Evolutionary conservation across 2,329 filamentous ascomycete species (phyloP).

Genomic region (Apiospora aurea): DNA sequence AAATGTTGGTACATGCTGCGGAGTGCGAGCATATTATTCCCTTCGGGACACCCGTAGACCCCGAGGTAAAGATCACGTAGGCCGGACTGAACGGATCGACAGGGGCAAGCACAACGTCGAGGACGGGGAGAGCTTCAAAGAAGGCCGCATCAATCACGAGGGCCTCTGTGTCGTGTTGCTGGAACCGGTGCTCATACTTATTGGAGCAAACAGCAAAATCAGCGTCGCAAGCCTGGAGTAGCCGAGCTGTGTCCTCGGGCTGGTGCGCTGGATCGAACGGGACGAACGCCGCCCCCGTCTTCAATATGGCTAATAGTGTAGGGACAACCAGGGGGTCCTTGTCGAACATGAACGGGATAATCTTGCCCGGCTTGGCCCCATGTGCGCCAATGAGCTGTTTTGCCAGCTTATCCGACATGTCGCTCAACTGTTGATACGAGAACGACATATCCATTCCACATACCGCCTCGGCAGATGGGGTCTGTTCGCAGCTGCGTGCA

Average conservation of each 20-base stretch:
- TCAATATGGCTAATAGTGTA: constrained; percentile 23
- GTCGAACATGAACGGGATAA: constrained; percentile 22
- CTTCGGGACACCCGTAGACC: constrained; percentile 29
- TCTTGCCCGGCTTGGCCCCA: constrained; percentile 17
- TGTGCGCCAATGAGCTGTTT: constrained; percentile 12
- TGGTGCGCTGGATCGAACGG: constrained; percentile 26
- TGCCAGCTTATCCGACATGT: constrained; percentile 23
- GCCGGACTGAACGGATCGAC: not conserved
- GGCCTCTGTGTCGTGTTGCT: not conserved
- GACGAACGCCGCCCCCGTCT: constrained; percentile 25
- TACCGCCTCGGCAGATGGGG: constrained; percentile 21
- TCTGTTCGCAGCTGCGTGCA: not conserved
- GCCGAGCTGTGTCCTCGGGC: constrained; percentile 9
- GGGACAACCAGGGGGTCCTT: constrained; percentile 22
- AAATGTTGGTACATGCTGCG: constrained; percentile 4
- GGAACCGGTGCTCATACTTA: constrained; percentile 19
- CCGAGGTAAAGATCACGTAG: constrained; percentile 28
- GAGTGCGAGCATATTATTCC: constrained; percentile 17
- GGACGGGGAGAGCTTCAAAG: constrained; percentile 15
- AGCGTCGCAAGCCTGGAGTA: not conserved
- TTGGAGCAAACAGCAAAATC: not conserved
- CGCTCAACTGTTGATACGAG: constrained; percentile 18
- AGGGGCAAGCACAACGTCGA: not conserved
- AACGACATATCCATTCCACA: constrained; percentile 22
- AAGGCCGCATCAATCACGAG: constrained; percentile 24